Percentiles rank a stretch among this genome's conserved stretches.
These are phyloP conservation scores for Xylaria flabelliformis DNA, from an alignment of 495 filamentous ascomycete genomes.

Conservation along the genomic window DNA sequence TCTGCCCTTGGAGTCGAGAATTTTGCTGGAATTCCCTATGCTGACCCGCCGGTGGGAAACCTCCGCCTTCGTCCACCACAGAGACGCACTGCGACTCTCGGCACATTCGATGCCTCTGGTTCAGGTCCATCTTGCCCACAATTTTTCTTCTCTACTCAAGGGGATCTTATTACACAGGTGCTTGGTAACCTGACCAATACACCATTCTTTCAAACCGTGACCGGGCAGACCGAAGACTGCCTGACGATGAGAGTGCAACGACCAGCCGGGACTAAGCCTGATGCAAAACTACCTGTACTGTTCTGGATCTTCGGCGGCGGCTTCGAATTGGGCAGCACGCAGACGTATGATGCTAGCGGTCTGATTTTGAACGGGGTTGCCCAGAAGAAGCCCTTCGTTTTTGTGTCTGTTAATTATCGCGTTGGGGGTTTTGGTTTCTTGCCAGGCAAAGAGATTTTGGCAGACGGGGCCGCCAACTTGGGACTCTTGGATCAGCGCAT, in stretches of 20 bases:
- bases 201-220: constrained; percentile 62
- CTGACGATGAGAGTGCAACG: constrained; percentile 69
- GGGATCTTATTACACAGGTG: constrained; percentile 51
- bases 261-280: constrained; percentile 60
- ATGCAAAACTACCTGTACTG: constrained; percentile 68
- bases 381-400: constrained; percentile 66
- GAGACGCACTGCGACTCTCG: constrained; percentile 49
- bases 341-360: constrained; percentile 63
- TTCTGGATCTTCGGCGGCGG: constrained; percentile 80
- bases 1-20: constrained; percentile 46
- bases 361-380: constrained; percentile 59
- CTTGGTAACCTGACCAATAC: constrained; percentile 59
- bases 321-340: constrained; percentile 64
- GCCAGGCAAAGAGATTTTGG: constrained; percentile 66
- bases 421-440: constrained; percentile 67
- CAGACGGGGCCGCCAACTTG: constrained; percentile 66
- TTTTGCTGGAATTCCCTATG: constrained; percentile 59
- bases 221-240: constrained; percentile 68
- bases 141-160: constrained; percentile 57
- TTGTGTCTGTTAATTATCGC: constrained; percentile 69
- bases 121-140: constrained; percentile 62
- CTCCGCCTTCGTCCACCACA: constrained; percentile 53
- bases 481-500: constrained; percentile 72
- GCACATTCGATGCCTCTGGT: constrained; percentile 58
- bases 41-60: constrained; percentile 49